Evolutionary conservation across 106 monocot genomes (phyloP), one percentile per base, ranked within the genome.

Genomic region (Phalaenopsis equestris): DNA sequence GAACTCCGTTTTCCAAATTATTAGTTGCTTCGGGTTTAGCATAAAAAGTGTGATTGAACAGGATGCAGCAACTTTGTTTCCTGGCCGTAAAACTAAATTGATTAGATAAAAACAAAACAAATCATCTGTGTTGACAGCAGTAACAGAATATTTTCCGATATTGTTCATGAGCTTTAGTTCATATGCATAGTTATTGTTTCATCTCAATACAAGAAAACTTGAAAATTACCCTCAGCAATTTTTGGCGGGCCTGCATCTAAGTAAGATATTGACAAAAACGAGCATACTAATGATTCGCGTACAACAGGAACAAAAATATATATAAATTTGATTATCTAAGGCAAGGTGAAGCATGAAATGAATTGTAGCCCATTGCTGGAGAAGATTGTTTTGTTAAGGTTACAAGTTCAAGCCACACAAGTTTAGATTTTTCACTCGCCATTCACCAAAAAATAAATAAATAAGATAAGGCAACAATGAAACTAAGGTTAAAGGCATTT

Each of bases 1-100:
- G 56, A 79, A 76, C 84, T 72, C 64, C 74, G 58, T 42, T 61
- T 36, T 80, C 78, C 41, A 77, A 58, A 47, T 52, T 61, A 75
- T 42, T 47, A 36, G 41, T 52, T 39, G 68, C 55, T 64, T 83
- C 83, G 10, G 61, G 41, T n/a, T 76, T 77, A 38, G 81, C 67
- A 7, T 49, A 77, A 55, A 45, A 76, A 65, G 76, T 16, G 14
- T 75, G 79, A 70, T 73, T 56, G 55, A 80, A 72, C 42, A 82
- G 16, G 64, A 80, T 72, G 39, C 52, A 48, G 70, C 79, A 45
- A 43, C 78, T 48, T 4, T 78, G 79, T 58, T 56, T 78, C 85
- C 90, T 90, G 74, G 57, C 2, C 48, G 3, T 24, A 73, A 58
- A 41, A 68, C 17, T 7, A 39, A 36, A 70, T 15, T 16, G n/a